A percentile compares a stretch with the other conserved stretches of the same genome.
Conservation (phyloP, 108 stramenopile genomes). For the Mayamaea pseudoterrestris region DNA sequence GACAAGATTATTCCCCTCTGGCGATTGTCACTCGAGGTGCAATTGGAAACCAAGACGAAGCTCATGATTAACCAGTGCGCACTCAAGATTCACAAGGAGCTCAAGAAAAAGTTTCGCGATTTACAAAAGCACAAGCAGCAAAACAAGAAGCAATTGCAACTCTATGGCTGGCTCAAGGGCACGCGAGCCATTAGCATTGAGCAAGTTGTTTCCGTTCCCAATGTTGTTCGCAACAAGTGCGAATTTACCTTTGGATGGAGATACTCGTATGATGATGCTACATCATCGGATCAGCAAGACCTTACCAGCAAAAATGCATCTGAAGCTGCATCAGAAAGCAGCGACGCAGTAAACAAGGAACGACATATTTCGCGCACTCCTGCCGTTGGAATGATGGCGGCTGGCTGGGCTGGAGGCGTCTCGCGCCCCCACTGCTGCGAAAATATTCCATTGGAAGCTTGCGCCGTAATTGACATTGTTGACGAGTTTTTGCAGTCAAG, state of each 20-base stretch:
- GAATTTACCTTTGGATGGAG: constrained; percentile 79
- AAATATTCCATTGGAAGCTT: constrained; percentile 65
- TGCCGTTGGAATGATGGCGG: constrained; percentile 66
- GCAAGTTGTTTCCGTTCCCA: constrained; percentile 36
- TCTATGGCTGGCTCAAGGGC: constrained; percentile 40
- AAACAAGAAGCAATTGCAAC: constrained; percentile 15
- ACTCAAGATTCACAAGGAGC: constrained; percentile 43
- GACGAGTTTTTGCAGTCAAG: constrained; percentile 40
- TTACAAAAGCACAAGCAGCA: constrained; percentile 22
- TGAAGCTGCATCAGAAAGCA: too few relatives aligned
- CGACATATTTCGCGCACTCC: neutral
- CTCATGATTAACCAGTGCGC: constrained; percentile 60
- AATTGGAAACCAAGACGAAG: constrained; percentile 34
- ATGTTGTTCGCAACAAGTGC: constrained; percentile 76
- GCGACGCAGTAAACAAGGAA: neutral
- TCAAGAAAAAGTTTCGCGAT: constrained; percentile 49
- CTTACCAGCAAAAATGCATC: neutral
- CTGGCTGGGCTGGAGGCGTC: constrained; percentile 62
- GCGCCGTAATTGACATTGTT: constrained; percentile 45
- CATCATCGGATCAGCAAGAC: neutral
- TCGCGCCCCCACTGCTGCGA: constrained; percentile 54
- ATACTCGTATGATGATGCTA: constrained; percentile 7
- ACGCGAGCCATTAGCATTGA: constrained; percentile 33
- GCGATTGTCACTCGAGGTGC: constrained; percentile 32
- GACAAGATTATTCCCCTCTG: constrained; percentile 52